Conservation (phyloP, 768 basidiomycete species). For the Paxillus rubicundulus region DNA sequence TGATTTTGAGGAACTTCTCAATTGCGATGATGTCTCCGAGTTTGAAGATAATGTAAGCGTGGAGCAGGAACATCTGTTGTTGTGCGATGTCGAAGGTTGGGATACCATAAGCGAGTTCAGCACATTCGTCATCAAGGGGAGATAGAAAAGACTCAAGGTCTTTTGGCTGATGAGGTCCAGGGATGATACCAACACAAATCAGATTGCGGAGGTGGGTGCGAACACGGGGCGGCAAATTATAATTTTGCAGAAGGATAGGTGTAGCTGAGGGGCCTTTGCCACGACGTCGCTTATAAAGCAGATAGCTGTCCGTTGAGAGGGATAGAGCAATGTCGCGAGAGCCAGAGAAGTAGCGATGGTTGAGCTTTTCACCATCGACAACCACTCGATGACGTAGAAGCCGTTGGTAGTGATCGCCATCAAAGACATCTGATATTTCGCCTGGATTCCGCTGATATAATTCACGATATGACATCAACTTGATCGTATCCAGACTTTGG, state of each 20-base stretch:
- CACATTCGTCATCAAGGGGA: slow-evolving; percentile 18
- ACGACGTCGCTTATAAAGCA: slow-evolving; percentile 31
- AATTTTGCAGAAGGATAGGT: neutral
- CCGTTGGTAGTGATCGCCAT: slow-evolving; percentile 30
- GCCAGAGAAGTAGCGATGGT: slow-evolving; percentile 36
- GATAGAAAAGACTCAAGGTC: slow-evolving; percentile 34
- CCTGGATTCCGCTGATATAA: too few species aligned
- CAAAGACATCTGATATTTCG: slow-evolving; percentile 33
- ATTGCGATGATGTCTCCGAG: slow-evolving; percentile 36
- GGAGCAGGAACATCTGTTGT: slow-evolving; percentile 9
- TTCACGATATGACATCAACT: too few species aligned
- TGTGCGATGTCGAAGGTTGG: slow-evolving; percentile 3
- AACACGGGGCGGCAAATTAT: neutral
- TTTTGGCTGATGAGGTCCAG: slow-evolving; percentile 35
- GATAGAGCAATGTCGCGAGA: slow-evolving; percentile 41
- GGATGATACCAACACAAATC: slow-evolving; percentile 32
- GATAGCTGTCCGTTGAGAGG: slow-evolving; percentile 42
- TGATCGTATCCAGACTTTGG: too few species aligned
- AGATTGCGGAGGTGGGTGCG: slow-evolving; percentile 14
- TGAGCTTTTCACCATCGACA: slow-evolving; percentile 22
- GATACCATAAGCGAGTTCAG: slow-evolving; percentile 11
- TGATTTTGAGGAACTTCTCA: slow-evolving; percentile 29
- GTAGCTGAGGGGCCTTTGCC: neutral
- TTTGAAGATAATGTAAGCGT: slow-evolving; percentile 21
- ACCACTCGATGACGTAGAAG: slow-evolving; percentile 25